Conservation (phyloP, 2,329 filamentous ascomycete genomes). For the Botryotinia globosa region DNA sequence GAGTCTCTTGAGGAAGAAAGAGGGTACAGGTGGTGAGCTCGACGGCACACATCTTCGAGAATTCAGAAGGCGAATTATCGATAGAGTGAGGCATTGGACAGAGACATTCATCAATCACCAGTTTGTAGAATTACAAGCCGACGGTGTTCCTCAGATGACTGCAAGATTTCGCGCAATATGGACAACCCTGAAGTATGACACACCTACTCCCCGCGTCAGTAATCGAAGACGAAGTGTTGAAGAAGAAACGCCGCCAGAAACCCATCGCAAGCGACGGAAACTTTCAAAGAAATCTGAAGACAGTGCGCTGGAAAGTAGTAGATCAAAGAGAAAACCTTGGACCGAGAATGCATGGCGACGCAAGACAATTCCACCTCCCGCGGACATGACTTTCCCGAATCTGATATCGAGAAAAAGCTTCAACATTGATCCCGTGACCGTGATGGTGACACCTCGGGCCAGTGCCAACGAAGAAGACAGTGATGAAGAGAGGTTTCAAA, state of each 20-base stretch:
- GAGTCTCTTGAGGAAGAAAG: constrained; percentile 1
- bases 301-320: not conserved
- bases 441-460: not conserved
- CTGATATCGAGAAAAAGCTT: constrained; percentile 13
- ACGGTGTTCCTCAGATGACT: constrained; percentile 16
- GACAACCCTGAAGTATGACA: constrained; percentile 12
- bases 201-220: not conserved
- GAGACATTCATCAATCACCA: constrained; percentile 16
- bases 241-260: not conserved
- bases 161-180: constrained; percentile 17
- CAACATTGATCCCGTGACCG: constrained; percentile 8
- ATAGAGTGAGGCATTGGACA: constrained; percentile 18
- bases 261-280: constrained; percentile 7
- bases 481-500: not conserved
- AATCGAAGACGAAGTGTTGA: constrained; percentile 1
- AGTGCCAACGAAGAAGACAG: not conserved
- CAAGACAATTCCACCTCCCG: constrained; percentile 6
- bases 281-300: constrained; percentile 8
- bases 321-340: constrained; percentile 1
- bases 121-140: constrained; percentile 14
- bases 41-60: constrained; percentile 4
- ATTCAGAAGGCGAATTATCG: constrained; percentile 12
- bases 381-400: constrained; percentile 15
- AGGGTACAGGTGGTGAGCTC: not conserved
- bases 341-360: constrained; percentile 12